Evolutionary conservation across 2,329 filamentous ascomycete species (phyloP).

Genomic region (Botrytis squamosa): DNA sequence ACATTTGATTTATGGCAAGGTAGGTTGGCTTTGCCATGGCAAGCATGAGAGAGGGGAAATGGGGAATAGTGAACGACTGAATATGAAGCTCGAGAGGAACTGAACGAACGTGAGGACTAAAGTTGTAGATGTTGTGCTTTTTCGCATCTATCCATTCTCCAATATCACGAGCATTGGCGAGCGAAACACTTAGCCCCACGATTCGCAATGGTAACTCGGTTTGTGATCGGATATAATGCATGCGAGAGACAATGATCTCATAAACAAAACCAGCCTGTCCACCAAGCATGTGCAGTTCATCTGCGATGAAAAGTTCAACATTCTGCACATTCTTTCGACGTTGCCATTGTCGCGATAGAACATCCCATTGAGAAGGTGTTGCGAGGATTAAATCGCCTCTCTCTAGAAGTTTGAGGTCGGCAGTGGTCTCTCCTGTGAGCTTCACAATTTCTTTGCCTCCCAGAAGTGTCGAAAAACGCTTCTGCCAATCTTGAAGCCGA

Average conservation of each 20-base stretch:
- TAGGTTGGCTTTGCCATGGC: slow-evolving; percentile 97
- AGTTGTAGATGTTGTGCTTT: slow-evolving; percentile 99
- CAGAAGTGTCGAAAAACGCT: slow-evolving; percentile 66
- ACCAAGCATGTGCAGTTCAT: slow-evolving; percentile 91
- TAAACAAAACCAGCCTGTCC: slow-evolving; percentile 86
- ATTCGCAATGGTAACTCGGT: slow-evolving; percentile 83
- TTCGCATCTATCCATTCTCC: slow-evolving; percentile 97
- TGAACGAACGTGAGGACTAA: slow-evolving; percentile 86
- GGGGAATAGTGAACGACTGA: slow-evolving; percentile 91
- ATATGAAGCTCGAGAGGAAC: slow-evolving; percentile 91
- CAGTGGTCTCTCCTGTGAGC: slow-evolving; percentile 87
- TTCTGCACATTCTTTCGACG: slow-evolving; percentile 91
- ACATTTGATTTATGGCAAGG: slow-evolving; percentile 81
- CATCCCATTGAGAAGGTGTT: slow-evolving; percentile 93
- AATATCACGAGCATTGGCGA: slow-evolving; percentile 89
- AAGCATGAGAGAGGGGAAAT: slow-evolving; percentile 97
- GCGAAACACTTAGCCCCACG: slow-evolving; percentile 83
- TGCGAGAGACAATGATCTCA: slow-evolving; percentile 94
- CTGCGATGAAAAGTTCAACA: slow-evolving; percentile 87
- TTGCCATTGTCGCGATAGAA: slow-evolving; percentile 93
- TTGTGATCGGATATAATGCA: slow-evolving; percentile 93
- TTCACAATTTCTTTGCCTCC: slow-evolving; percentile 91
- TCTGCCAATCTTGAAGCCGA: slow-evolving; percentile 80
- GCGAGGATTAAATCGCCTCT: slow-evolving; percentile 86
- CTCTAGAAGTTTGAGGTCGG: slow-evolving; percentile 85